Percentiles rank a stretch among this genome's conserved stretches.
These are phyloP conservation scores for Emmonsiellopsis sp. DNA, from an alignment of 2,329 filamentous ascomycete species.

Conservation along the genomic window DNA sequence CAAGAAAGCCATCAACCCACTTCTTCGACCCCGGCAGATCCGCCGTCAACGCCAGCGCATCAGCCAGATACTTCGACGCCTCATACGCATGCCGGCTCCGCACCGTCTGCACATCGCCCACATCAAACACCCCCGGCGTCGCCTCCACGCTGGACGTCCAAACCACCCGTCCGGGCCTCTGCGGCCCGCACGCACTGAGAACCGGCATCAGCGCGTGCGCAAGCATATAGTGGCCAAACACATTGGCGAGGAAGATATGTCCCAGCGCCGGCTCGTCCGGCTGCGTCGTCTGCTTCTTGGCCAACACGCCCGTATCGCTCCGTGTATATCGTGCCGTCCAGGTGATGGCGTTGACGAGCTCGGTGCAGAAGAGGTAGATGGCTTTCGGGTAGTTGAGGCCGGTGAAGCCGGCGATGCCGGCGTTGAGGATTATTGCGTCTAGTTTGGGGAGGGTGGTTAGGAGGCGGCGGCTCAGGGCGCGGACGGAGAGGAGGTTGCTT, in stretches of 20 bases:
- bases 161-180: constrained; percentile 57
- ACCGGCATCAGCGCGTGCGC: constrained; percentile 70
- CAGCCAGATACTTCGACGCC: constrained; percentile 75
- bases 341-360: constrained; percentile 59
- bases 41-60: constrained; percentile 67
- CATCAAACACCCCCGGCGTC: constrained; percentile 44
- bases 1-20: constrained; percentile 49
- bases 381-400: constrained; percentile 63
- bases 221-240: constrained; percentile 92
- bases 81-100: constrained; percentile 62
- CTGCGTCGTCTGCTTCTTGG: constrained; percentile 42
- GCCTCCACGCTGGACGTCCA: constrained; percentile 84
- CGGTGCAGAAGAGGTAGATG: constrained; percentile 47
- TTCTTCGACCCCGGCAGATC: constrained; percentile 54
- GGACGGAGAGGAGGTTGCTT: constrained; percentile 45
- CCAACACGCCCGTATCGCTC: constrained; percentile 45
- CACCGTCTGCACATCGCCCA: constrained; percentile 69
- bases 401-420: constrained; percentile 77
- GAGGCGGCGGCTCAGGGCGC: constrained; percentile 43
- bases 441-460: constrained; percentile 53
- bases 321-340: constrained; percentile 67
- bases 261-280: constrained; percentile 54
- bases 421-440: constrained; percentile 75
- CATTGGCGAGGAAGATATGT: constrained; percentile 78
- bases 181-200: constrained; percentile 39